Conservation (phyloP, 106 monocot species). For the Dioscorea dumetorum region DNA sequence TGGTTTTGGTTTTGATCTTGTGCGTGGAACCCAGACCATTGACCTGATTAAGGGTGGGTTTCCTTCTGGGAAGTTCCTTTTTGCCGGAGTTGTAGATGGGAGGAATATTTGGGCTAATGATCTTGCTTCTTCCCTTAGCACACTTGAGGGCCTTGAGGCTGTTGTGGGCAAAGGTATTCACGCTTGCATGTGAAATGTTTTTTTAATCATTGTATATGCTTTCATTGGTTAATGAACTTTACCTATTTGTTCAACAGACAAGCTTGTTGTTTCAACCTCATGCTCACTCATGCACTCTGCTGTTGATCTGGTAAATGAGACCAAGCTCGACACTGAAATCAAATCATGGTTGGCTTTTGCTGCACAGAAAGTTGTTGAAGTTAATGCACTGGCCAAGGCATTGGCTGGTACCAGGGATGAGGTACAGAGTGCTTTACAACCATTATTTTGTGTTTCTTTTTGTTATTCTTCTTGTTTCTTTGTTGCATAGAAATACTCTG, state of each 20-base stretch:
- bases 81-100: conserved; percentile 19
- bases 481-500: too few relatives aligned
- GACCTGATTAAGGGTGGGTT: conserved; percentile 10
- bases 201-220: background rate
- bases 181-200: background rate
- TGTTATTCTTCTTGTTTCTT: background rate
- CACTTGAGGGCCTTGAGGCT: conserved; percentile 9
- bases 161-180: conserved; percentile 19
- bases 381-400: conserved; percentile 13
- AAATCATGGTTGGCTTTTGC: conserved; percentile 28
- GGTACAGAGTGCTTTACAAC: background rate
- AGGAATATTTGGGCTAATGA: conserved; percentile 23
- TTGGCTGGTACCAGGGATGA: conserved; percentile 2
- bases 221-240: background rate
- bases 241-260: conserved; percentile 6
- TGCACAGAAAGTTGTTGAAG: conserved; percentile 16
- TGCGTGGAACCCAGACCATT: conserved; percentile 14
- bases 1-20: conserved; percentile 19
- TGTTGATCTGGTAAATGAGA: conserved; percentile 19
- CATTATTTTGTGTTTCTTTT: background rate
- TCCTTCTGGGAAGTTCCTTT: conserved; percentile 12
- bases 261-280: conserved; percentile 22
- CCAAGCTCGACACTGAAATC: conserved; percentile 15
- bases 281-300: conserved; percentile 22
- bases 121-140: conserved; percentile 10